phyloP scores from a whole-genome alignment of 75 land plant species.

The Ceratopteris richardii region DNA sequence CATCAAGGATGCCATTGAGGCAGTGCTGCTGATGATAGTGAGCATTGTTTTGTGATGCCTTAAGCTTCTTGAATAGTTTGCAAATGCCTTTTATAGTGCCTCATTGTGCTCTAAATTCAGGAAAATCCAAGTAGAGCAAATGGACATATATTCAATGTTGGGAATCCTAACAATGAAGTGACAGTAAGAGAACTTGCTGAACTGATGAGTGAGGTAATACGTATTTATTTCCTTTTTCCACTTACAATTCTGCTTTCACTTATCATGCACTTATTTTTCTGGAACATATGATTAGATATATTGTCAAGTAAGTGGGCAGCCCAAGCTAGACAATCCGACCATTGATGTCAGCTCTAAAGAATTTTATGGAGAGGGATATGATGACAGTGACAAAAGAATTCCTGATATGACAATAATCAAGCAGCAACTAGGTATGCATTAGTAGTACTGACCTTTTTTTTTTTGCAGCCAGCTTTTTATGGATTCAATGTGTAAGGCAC shows the following conservation, averaged over 20 bases:
- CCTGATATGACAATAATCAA: constrained; percentile 98
- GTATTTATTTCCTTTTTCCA: not conserved
- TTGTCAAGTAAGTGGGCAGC: constrained; percentile 73
- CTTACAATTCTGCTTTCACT: not conserved
- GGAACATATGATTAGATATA: constrained; percentile 47
- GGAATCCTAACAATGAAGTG: constrained; percentile 91
- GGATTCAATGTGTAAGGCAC: too few species aligned
- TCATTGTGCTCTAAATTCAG: constrained; percentile 25
- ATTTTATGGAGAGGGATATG: constrained; percentile 96
- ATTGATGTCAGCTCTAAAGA: constrained; percentile 92
- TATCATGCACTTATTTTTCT: not conserved
- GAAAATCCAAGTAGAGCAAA: constrained; percentile 88
- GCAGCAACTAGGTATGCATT: constrained; percentile 80
- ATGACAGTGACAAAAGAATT: constrained; percentile 95
- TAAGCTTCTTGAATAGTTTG: not conserved
- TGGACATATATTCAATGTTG: constrained; percentile 93
- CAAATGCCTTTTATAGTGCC: too few species aligned
- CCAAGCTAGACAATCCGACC: constrained; percentile 55
- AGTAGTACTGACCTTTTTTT: too few species aligned
- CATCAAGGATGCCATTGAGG: constrained; percentile 97
- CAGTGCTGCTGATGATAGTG: constrained; percentile 84
- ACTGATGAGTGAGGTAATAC: constrained; percentile 73
- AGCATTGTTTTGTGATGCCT: constrained; percentile 3
- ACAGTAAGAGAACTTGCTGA: constrained; percentile 86
- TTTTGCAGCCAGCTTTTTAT: too few species aligned